Conservation (phyloP, 2,329 filamentous ascomycete genomes). For the Verticillium zaregamsianum region DNA sequence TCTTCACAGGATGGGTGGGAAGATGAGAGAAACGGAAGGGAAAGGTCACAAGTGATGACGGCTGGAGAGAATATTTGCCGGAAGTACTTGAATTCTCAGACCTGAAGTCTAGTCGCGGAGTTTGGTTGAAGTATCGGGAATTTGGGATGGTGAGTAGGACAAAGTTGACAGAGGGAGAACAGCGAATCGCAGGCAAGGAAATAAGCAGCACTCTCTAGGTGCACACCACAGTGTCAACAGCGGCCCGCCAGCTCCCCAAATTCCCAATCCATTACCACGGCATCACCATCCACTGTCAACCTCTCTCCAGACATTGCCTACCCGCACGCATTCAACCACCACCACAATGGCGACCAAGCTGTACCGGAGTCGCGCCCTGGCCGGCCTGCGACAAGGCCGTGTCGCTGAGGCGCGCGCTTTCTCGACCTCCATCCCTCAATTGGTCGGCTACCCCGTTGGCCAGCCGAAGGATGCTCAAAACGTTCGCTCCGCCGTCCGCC, state of each 20-base stretch:
- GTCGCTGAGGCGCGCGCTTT: slow-evolving; percentile 13
- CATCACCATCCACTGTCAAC: slow-evolving; percentile 11
- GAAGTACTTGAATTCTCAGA: no score
- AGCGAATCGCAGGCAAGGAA: neutral
- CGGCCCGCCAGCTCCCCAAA: slow-evolving; percentile 2
- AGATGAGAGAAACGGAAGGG: neutral
- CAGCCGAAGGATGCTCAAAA: slow-evolving; percentile 58
- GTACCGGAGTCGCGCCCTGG: slow-evolving; percentile 51
- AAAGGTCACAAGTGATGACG: neutral
- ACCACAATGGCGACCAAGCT: slow-evolving; percentile 57
- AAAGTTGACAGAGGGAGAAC: neutral
- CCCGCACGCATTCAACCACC: slow-evolving; percentile 5
- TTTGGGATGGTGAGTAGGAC: neutral
- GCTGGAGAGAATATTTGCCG: no score
- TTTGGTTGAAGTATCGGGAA: neutral
- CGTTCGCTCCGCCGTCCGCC: slow-evolving; percentile 60
- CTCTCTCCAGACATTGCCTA: slow-evolving; percentile 7
- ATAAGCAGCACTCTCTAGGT: neutral
- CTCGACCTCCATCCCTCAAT: slow-evolving; percentile 16
- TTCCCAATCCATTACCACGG: slow-evolving; percentile 7
- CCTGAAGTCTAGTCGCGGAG: no score
- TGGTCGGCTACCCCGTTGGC: slow-evolving; percentile 14
- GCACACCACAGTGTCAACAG: neutral
- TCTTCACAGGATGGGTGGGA: neutral
- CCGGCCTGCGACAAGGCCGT: slow-evolving; percentile 19